phyloP scores from a whole-genome alignment of 768 basidiomycete genomes.

The Gloeopeniophorella convolvens region DNA sequence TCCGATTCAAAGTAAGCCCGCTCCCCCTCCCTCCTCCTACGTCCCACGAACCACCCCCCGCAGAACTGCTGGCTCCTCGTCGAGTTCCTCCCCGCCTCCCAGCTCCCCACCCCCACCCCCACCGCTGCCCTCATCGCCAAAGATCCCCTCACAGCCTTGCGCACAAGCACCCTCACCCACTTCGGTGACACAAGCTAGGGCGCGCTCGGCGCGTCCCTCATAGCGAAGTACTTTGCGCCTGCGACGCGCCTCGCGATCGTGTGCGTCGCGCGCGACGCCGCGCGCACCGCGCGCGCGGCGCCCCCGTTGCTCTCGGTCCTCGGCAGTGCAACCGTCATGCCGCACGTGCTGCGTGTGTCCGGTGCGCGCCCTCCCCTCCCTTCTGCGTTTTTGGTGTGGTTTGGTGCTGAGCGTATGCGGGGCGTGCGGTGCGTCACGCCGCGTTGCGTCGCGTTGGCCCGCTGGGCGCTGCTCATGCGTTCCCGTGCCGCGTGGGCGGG shows the following conservation, averaged over 20 bases:
- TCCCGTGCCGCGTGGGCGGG: too few species aligned
- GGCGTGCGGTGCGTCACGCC: too few species aligned
- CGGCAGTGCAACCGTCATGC: constrained; percentile 53
- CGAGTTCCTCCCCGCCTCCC: constrained; percentile 58
- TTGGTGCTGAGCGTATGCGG: too few species aligned
- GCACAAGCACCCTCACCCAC: constrained; percentile 58
- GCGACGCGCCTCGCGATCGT: constrained; percentile 78
- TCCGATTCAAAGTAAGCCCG: constrained; percentile 56
- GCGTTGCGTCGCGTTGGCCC: too few species aligned
- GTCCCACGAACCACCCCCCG: neutral
- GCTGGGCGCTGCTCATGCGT: too few species aligned
- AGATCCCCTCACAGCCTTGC: constrained; percentile 60
- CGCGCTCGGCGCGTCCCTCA: constrained; percentile 61
- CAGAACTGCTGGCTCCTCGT: constrained; percentile 88
- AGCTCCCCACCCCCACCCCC: constrained; percentile 22
- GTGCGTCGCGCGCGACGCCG: constrained; percentile 78
- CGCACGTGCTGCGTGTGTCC: constrained; percentile 72
- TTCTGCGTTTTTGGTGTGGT: neutral
- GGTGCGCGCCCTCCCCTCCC: constrained; percentile 39
- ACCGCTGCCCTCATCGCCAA: constrained; percentile 42
- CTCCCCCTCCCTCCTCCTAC: neutral
- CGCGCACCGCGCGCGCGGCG: constrained; percentile 73
- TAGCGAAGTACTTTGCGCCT: constrained; percentile 86
- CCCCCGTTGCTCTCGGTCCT: constrained; percentile 62
- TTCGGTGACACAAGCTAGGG: constrained; percentile 90